phyloP scores from a whole-genome alignment of 2,329 filamentous ascomycete species.

The Colletotrichum falcatum region DNA sequence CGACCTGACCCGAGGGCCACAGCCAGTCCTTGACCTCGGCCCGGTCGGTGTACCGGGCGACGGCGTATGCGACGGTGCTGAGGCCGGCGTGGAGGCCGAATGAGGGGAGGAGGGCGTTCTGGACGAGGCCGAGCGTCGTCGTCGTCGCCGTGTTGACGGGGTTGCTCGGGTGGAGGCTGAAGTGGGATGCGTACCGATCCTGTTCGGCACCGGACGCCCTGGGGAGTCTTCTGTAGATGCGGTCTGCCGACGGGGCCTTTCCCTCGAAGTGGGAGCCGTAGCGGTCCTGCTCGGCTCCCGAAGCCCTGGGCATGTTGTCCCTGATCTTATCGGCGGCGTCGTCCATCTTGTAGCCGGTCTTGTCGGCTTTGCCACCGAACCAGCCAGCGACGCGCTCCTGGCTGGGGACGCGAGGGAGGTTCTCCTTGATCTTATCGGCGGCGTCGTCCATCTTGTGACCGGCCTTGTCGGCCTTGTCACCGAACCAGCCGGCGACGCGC shows the following conservation, averaged over 20 bases:
- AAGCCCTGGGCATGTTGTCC: constrained; percentile 22
- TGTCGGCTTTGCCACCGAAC: constrained; percentile 24
- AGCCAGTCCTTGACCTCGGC: constrained; percentile 71
- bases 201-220: constrained; percentile 38
- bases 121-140: constrained; percentile 60
- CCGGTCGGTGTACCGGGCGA: constrained; percentile 63
- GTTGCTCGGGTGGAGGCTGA: constrained; percentile 38
- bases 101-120: constrained; percentile 65
- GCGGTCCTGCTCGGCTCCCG: constrained; percentile 38
- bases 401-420: constrained; percentile 8
- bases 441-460: constrained; percentile 7
- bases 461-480: constrained; percentile 28
- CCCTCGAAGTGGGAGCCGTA: constrained; percentile 34
- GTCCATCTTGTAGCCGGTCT: constrained; percentile 32
- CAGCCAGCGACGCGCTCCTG: constrained; percentile 17
- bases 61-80: constrained; percentile 62
- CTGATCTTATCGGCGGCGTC: constrained; percentile 42
- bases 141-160: constrained; percentile 41
- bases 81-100: constrained; percentile 65
- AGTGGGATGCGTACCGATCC: constrained; percentile 44
- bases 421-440: constrained; percentile 23
- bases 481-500: constrained; percentile 41
- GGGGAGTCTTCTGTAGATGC: constrained; percentile 28
- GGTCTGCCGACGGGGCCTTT: constrained; percentile 21
- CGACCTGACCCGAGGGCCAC: constrained; percentile 66